phyloP scores from a whole-genome alignment of 78 protist genomes.

The Monosiga brevicollis region DNA sequence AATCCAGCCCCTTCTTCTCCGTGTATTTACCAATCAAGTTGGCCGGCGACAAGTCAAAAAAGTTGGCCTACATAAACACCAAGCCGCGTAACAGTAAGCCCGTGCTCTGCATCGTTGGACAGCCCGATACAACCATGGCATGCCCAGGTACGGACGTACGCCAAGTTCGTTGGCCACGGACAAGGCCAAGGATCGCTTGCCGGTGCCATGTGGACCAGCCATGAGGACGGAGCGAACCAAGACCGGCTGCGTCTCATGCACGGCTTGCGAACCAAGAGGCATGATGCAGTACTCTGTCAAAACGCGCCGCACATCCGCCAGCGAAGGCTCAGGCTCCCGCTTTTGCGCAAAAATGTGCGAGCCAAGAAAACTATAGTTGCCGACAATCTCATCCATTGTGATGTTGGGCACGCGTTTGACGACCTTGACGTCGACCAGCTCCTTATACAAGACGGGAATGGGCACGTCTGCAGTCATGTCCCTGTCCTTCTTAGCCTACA shows the following conservation, averaged over 20 bases:
- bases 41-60: not conserved
- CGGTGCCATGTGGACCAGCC: not conserved
- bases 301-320: slow-evolving; percentile 1
- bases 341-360: not conserved
- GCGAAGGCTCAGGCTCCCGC: not conserved
- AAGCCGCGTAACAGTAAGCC: not conserved
- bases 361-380: not conserved
- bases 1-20: not conserved
- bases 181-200: not conserved
- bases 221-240: not conserved
- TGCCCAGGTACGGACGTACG: too few relatives aligned
- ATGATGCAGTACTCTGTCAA: not conserved
- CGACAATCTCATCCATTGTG: not conserved
- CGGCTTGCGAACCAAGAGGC: not conserved
- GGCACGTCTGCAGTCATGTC: not conserved
- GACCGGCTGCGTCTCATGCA: not conserved
- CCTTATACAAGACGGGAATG: not conserved
- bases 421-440: not conserved
- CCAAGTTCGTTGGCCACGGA: not conserved
- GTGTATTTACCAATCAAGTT: not conserved
- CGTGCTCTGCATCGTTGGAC: not conserved
- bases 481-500: slow-evolving; percentile 1
- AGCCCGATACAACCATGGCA: too few relatives aligned
- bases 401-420: not conserved
- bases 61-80: not conserved